Percentiles rank a stretch among this genome's conserved stretches.
phyloP scores from a whole-genome alignment of 768 basidiomycete species.

The Tricholoma flavovirens region DNA sequence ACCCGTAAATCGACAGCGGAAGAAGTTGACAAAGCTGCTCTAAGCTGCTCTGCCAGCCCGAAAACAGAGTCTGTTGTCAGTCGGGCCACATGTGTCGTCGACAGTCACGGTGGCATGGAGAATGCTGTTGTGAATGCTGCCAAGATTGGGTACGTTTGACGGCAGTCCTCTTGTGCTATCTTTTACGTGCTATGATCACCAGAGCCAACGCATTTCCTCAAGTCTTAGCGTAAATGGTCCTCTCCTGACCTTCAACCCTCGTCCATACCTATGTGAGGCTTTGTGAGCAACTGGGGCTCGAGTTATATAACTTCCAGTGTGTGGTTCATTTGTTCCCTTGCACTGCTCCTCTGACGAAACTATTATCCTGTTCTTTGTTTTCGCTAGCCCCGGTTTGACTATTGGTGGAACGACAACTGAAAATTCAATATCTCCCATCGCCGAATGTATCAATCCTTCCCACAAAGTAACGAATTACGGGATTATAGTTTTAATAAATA shows the following conservation, averaged over 20 bases:
- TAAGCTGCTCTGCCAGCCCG: conserved; percentile 25
- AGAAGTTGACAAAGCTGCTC: conserved; percentile 12
- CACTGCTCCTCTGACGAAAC: background rate
- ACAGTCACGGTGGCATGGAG: conserved; percentile 77
- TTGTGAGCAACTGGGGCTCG: conserved; percentile 70
- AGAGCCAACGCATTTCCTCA: conserved; percentile 82
- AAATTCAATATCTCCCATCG: conserved; percentile 58
- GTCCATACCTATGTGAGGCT: conserved; percentile 51
- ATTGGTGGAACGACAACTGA: conserved; percentile 61
- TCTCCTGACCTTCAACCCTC: conserved; percentile 51
- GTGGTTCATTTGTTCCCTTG: conserved; percentile 20
- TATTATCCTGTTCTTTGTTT: background rate
- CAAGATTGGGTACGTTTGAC: background rate
- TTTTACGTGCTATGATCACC: background rate
- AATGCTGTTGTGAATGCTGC: conserved; percentile 68
- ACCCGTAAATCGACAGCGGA: conserved; percentile 12
- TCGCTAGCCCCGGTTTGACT: conserved; percentile 68
- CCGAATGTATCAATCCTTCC: conserved; percentile 67
- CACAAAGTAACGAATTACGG: conserved; percentile 55
- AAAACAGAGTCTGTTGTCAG: conserved; percentile 46
- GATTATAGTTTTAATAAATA: conserved; percentile 73
- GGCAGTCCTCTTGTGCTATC: background rate
- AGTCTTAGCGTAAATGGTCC: conserved; percentile 79
- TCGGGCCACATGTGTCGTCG: conserved; percentile 82
- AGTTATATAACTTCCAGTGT: conserved; percentile 82